A percentile compares a stretch with the other conserved stretches of the same genome.
Conservation (phyloP, 2,329 filamentous ascomycete species). For the Ciborinia camelliae region DNA sequence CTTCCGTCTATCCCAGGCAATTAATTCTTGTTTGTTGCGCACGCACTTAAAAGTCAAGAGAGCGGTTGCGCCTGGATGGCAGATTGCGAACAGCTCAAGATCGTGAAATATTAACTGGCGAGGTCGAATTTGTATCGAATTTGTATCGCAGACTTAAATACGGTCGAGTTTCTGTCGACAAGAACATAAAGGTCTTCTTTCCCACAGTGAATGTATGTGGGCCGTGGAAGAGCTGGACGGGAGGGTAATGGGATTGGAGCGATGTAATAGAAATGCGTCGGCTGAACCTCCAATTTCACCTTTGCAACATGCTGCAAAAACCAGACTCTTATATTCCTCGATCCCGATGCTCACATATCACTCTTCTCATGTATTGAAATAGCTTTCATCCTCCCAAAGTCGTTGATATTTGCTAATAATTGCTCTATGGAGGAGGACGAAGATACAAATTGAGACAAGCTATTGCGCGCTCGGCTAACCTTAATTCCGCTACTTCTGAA, state of each 20-base stretch:
- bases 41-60: constrained; percentile 20
- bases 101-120: constrained; percentile 21
- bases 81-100: constrained; percentile 16
- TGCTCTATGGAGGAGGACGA: constrained; percentile 32
- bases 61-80: constrained; percentile 25
- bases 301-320: constrained; percentile 27
- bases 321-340: constrained; percentile 14
- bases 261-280: constrained; percentile 12
- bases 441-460: constrained; percentile 25
- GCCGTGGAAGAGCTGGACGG: constrained; percentile 19
- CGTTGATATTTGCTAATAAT: constrained; percentile 31
- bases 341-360: constrained; percentile 30
- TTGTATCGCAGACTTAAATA: constrained; percentile 5
- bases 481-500: constrained; percentile 27
- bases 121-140: not conserved
- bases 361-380: constrained; percentile 28
- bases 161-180: constrained; percentile 18
- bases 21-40: constrained; percentile 15
- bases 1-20: constrained; percentile 9
- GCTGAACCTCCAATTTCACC: constrained; percentile 26
- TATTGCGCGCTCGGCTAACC: constrained; percentile 20
- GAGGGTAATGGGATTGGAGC: constrained; percentile 13
- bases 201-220: constrained; percentile 24
- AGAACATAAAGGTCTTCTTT: constrained; percentile 29
- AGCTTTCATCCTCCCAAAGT: constrained; percentile 27